Evolutionary conservation across 768 basidiomycete genomes (phyloP).

Genomic region (Boletales sp.): DNA sequence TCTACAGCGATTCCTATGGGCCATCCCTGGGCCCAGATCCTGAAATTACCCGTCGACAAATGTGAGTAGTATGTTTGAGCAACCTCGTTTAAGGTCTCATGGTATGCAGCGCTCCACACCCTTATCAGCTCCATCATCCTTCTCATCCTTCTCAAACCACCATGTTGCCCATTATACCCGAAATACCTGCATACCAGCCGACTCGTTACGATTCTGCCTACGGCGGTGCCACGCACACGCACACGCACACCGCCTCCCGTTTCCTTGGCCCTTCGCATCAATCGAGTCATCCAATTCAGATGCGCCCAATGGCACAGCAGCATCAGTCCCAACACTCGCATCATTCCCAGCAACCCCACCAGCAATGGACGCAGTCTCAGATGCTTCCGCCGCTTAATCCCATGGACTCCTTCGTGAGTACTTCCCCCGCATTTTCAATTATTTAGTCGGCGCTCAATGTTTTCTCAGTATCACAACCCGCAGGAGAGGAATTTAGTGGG

Average conservation of each 20-base stretch:
- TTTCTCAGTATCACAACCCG: constrained; percentile 24
- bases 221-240: constrained; percentile 25
- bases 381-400: constrained; percentile 46
- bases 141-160: constrained; percentile 40
- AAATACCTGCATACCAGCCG: constrained; percentile 49
- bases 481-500: constrained; percentile 51
- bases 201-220: constrained; percentile 53
- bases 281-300: too few relatives aligned
- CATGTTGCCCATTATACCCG: constrained; percentile 56
- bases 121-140: constrained; percentile 42
- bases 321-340: constrained; percentile 27
- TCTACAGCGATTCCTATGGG: constrained; percentile 42
- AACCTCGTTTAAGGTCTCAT: constrained; percentile 11
- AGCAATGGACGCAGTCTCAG: constrained; percentile 53
- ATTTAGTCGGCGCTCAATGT: constrained; percentile 10
- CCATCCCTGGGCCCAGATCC: constrained; percentile 42
- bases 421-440: neutral
- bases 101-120: constrained; percentile 37
- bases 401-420: constrained; percentile 64
- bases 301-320: too few relatives aligned
- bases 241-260: constrained; percentile 34
- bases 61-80: constrained; percentile 35
- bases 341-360: constrained; percentile 28
- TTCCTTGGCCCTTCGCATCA: constrained; percentile 32
- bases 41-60: constrained; percentile 42